phyloP scores from a whole-genome alignment of 306 rosid species.

The Cercis canadensis region DNA sequence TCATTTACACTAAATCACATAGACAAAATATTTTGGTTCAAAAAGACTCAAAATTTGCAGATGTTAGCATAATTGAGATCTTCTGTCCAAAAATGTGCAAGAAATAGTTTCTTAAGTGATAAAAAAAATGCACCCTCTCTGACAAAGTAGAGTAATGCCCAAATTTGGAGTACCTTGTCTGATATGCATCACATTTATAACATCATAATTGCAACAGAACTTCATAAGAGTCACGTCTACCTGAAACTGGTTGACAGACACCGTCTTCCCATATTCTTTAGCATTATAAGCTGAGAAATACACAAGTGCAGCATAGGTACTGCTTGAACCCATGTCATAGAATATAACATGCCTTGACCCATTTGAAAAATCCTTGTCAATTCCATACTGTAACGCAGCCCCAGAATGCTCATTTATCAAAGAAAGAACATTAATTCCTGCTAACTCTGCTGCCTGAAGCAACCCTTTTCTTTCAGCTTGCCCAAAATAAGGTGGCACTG shows the following conservation, averaged over 20 bases:
- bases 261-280: conserved; percentile 83
- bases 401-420: conserved; percentile 92
- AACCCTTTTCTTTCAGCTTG: conserved; percentile 88
- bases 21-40: neutral
- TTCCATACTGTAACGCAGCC: conserved; percentile 96
- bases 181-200: neutral
- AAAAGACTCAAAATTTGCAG: neutral
- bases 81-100: neutral
- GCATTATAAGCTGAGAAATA: conserved; percentile 76
- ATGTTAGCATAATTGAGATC: neutral
- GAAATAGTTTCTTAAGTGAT: neutral
- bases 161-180: neutral
- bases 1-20: neutral
- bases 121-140: neutral
- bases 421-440: conserved; percentile 84
- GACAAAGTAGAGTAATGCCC: neutral
- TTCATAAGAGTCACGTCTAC: conserved; percentile 38
- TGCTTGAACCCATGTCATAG: conserved; percentile 96
- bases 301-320: conserved; percentile 89
- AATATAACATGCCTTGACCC: conserved; percentile 83
- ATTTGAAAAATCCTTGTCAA: conserved; percentile 90
- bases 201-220: neutral
- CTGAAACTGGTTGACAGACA: conserved; percentile 92
- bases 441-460: conserved; percentile 81
- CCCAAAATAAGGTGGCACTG: conserved; percentile 95